A percentile compares a stretch with the other conserved stretches of the same genome.
These are phyloP conservation scores for Backusella morwellensis DNA, from an alignment of 192 early-diverging fungal genomes.

Conservation along the genomic window DNA sequence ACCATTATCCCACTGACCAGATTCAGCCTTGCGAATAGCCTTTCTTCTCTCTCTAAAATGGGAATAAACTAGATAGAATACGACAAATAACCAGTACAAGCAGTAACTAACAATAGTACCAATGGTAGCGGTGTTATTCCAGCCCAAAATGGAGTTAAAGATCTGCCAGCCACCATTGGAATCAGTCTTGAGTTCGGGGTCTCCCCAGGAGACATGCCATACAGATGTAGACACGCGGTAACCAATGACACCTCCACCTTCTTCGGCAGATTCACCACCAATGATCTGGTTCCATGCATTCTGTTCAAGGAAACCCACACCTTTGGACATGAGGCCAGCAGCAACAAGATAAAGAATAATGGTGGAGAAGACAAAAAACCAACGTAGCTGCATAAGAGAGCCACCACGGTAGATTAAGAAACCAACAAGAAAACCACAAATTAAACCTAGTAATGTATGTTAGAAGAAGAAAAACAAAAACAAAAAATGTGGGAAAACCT, in stretches of 20 bases:
- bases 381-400: constrained; percentile 61
- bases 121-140: constrained; percentile 73
- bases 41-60: constrained; percentile 35
- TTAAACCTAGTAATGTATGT: constrained; percentile 19
- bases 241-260: constrained; percentile 34
- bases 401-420: constrained; percentile 74
- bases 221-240: constrained; percentile 35
- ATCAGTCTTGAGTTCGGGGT: constrained; percentile 47
- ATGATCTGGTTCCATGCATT: constrained; percentile 62
- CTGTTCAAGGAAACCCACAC: constrained; percentile 65
- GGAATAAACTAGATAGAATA: constrained; percentile 44
- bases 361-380: constrained; percentile 77
- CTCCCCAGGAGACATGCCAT: constrained; percentile 38
- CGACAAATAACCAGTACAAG: constrained; percentile 72
- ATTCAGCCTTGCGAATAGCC: constrained; percentile 10
- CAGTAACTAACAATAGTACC: constrained; percentile 77
- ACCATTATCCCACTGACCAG: constrained; percentile 13
- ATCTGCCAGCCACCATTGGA: constrained; percentile 63
- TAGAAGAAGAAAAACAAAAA: too few relatives aligned
- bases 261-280: constrained; percentile 59
- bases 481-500: background rate
- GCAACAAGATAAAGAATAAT: constrained; percentile 77
- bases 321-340: constrained; percentile 75
- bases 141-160: constrained; percentile 70
- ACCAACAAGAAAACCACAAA: constrained; percentile 68